phyloP scores from a whole-genome alignment of 176 grass and related monocot genomes.

The Eleusine indica region DNA sequence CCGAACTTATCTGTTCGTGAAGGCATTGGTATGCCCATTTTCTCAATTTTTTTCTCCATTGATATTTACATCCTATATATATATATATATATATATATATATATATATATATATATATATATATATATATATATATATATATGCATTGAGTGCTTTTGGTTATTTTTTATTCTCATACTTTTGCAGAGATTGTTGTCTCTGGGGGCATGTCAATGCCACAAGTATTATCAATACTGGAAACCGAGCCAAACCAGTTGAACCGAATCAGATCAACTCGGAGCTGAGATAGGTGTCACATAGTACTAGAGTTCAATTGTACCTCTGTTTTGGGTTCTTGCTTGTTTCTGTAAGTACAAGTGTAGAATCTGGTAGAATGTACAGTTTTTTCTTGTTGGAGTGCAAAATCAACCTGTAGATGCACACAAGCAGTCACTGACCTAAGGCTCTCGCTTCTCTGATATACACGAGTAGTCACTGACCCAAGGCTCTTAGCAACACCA shows the following conservation, averaged over 20 bases:
- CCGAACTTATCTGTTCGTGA: slow-evolving; percentile 73
- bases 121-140: background rate
- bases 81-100: too few relatives aligned
- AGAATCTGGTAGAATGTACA: slow-evolving; percentile 45
- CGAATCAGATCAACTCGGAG: slow-evolving; percentile 49
- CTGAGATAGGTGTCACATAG: slow-evolving; percentile 37
- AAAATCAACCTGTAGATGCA: background rate
- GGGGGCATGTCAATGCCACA: slow-evolving; percentile 72
- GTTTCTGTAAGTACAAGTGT: slow-evolving; percentile 28
- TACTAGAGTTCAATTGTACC: slow-evolving; percentile 11
- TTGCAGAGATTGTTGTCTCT: slow-evolving; percentile 68
- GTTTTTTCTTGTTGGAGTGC: slow-evolving; percentile 16
- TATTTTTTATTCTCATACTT: background rate
- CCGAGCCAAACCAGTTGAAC: slow-evolving; percentile 44
- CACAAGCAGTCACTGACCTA: background rate
- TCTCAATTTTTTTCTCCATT: too few relatives aligned
- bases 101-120: too few relatives aligned
- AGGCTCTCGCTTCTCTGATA: background rate
- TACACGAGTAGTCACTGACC: background rate
- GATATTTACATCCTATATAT: background rate
- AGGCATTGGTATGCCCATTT: slow-evolving; percentile 60
- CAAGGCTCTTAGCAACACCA: background rate
- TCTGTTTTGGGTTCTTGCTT: background rate
- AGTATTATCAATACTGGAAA: slow-evolving; percentile 50
- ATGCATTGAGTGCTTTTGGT: background rate